These are phyloP conservation scores for Cunninghamia lanceolata DNA, from an alignment of 75 land plant species.

Conservation along the genomic window DNA sequence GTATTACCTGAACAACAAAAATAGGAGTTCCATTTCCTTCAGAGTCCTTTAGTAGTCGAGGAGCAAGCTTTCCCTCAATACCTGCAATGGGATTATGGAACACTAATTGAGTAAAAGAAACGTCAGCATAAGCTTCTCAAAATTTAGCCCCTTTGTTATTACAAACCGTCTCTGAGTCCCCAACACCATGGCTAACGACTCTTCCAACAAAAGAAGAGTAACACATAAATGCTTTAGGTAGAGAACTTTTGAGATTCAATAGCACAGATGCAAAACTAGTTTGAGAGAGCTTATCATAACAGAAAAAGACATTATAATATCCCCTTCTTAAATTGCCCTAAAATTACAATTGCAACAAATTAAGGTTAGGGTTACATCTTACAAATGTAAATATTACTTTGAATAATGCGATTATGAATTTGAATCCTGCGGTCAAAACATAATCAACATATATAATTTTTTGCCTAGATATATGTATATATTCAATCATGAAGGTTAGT, in stretches of 20 bases:
- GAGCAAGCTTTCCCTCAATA: constrained; percentile 45
- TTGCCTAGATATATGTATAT: too few relatives aligned
- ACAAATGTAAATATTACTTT: too few relatives aligned
- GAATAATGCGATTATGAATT: too few relatives aligned
- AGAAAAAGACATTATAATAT: constrained; percentile 50
- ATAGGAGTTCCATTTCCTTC: neutral
- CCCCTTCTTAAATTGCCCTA: too few relatives aligned
- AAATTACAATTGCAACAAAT: too few relatives aligned
- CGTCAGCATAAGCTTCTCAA: constrained; percentile 23
- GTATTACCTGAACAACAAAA: constrained; percentile 41
- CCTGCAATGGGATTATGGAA: constrained; percentile 26
- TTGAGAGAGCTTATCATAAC: constrained; percentile 23
- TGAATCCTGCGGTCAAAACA: too few relatives aligned
- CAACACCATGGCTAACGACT: constrained; percentile 23
- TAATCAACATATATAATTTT: too few relatives aligned
- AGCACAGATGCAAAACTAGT: too few relatives aligned
- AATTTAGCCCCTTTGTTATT: constrained; percentile 51
- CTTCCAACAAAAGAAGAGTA: constrained; percentile 43
- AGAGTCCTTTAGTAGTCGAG: constrained; percentile 20
- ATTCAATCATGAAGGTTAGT: too few relatives aligned
- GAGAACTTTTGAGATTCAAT: constrained; percentile 26
- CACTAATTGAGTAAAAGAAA: constrained; percentile 21
- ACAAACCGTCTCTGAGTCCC: constrained; percentile 47
- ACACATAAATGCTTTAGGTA: constrained; percentile 28
- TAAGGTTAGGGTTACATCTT: too few relatives aligned